Evolutionary conservation across 768 basidiomycete genomes (phyloP).

Genomic region (Tricholoma furcatifolium): DNA sequence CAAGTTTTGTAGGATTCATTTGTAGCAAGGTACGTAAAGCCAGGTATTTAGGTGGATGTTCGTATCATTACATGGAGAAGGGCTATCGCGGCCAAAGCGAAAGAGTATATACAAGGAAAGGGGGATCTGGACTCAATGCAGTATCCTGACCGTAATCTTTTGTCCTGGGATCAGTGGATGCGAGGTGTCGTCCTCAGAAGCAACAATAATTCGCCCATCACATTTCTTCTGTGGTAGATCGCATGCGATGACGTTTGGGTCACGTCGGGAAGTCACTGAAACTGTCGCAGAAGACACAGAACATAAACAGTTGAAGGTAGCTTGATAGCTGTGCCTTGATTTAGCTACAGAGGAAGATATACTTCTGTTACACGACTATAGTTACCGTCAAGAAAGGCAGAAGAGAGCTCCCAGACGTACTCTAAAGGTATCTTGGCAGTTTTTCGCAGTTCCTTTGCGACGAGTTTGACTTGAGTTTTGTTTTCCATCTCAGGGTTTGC

Average conservation of each 20-base stretch:
- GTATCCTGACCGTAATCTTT: conserved; percentile 20
- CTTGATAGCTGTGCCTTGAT: neutral
- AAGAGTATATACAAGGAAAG: no score
- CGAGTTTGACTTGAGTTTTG: conserved; percentile 20
- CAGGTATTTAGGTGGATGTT: no score
- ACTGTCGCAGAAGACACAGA: neutral
- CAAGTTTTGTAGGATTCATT: no score
- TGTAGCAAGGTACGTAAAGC: no score
- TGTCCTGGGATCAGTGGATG: conserved; percentile 29
- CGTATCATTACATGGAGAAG: no score
- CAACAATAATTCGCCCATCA: conserved; percentile 22
- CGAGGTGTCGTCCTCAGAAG: conserved; percentile 21
- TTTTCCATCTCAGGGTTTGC: conserved; percentile 22
- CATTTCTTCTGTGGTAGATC: conserved; percentile 13
- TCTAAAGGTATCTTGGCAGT: conserved; percentile 26
- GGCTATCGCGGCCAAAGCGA: no score
- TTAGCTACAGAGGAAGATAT: neutral
- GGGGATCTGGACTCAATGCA: conserved; percentile 12
- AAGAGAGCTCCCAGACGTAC: conserved; percentile 18
- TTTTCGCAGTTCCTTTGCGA: conserved; percentile 28
- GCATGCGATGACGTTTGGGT: neutral
- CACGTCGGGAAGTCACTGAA: neutral
- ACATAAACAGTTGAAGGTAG: neutral
- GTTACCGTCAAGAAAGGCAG: neutral
- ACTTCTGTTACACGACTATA: neutral